Percentiles rank a stretch among this genome's conserved stretches.
phyloP scores from a whole-genome alignment of 177 flowering plant species.

The Vitis hybrid region DNA sequence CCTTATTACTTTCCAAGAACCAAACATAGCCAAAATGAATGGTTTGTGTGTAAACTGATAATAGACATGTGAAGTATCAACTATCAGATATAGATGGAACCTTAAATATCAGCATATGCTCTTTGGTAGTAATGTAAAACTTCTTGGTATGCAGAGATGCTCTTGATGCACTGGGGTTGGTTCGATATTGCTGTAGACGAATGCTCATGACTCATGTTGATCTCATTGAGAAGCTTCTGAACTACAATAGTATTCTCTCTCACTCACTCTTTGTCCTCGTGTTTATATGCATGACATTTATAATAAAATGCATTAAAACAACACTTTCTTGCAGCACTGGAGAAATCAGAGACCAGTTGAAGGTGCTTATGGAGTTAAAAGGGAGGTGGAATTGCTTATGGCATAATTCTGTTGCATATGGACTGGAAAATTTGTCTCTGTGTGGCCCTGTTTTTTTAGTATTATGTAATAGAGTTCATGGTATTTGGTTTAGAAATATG shows the following conservation, averaged over 20 bases:
- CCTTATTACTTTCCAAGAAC: no score
- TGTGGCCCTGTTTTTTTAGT: no score
- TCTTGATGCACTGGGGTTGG: conserved; percentile 82
- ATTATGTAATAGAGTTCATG: no score
- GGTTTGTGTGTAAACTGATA: no score
- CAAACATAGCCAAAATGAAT: no score
- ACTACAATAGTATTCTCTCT: conserved; percentile 69
- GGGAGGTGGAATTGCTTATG: no score
- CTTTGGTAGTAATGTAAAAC: neutral
- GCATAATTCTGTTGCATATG: no score
- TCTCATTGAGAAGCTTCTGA: conserved; percentile 91
- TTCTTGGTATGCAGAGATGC: conserved; percentile 62
- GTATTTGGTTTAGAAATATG: no score
- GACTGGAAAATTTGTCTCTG: no score
- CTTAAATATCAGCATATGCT: no score
- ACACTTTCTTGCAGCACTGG: conserved; percentile 42
- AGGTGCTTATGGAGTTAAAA: neutral
- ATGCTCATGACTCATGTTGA: conserved; percentile 97
- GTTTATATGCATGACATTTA: neutral
- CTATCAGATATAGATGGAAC: no score
- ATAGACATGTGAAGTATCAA: no score
- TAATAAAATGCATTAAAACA: neutral
- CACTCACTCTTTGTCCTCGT: conserved; percentile 8
- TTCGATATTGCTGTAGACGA: conserved; percentile 82
- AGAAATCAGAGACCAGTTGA: conserved; percentile 54